A percentile compares a stretch with the other conserved stretches of the same genome.
These are phyloP conservation scores for Aspergillus aculeatinus DNA, from an alignment of 2,329 filamentous ascomycete species.

Conservation along the genomic window DNA sequence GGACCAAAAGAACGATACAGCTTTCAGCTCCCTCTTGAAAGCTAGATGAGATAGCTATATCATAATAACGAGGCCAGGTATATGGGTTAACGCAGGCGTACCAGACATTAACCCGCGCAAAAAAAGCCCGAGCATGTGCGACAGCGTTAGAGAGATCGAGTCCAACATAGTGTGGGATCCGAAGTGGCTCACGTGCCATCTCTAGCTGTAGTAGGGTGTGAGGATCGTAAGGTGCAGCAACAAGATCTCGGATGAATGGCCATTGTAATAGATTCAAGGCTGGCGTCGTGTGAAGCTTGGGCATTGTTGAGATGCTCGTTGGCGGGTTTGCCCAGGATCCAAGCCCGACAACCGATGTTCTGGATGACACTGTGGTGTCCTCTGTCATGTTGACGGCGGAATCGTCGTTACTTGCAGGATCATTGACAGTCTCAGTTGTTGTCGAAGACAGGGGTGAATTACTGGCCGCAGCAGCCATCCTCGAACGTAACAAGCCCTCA, in stretches of 20 bases:
- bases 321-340: constrained; percentile 66
- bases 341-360: constrained; percentile 63
- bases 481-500: constrained; percentile 74
- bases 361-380: constrained; percentile 14
- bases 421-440: constrained; percentile 65
- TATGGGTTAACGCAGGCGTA: constrained; percentile 83
- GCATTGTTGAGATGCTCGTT: constrained; percentile 79
- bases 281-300: constrained; percentile 78
- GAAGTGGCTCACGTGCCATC: constrained; percentile 74
- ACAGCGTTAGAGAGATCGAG: constrained; percentile 73
- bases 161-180: constrained; percentile 57
- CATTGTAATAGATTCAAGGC: constrained; percentile 68
- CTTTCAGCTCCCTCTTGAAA: constrained; percentile 79
- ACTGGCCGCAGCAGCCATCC: constrained; percentile 46
- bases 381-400: constrained; percentile 39
- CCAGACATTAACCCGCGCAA: constrained; percentile 78
- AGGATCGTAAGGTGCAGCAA: constrained; percentile 74
- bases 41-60: constrained; percentile 69
- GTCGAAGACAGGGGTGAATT: constrained; percentile 52
- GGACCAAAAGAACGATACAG: constrained; percentile 75
- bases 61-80: constrained; percentile 74
- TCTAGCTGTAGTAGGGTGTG: constrained; percentile 79
- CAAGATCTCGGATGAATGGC: constrained; percentile 73
- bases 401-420: constrained; percentile 61
- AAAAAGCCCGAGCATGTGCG: constrained; percentile 75